Percentiles rank a stretch among this genome's conserved stretches.
These are phyloP conservation scores for Fusarium albidum DNA, from an alignment of 2,329 filamentous ascomycete species.

Conservation along the genomic window DNA sequence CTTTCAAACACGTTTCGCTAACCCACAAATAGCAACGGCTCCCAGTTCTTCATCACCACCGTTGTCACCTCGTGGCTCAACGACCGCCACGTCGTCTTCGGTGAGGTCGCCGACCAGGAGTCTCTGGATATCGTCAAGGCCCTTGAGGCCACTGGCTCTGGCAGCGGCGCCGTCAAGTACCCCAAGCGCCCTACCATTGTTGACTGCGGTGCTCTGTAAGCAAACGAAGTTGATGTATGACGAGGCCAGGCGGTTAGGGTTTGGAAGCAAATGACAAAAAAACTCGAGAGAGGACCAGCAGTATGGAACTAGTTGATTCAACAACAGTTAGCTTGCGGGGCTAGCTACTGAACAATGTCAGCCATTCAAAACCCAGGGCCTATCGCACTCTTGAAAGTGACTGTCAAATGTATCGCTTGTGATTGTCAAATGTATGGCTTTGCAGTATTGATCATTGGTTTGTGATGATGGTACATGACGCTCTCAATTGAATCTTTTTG, in stretches of 20 bases:
- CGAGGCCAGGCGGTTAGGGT: slow-evolving; percentile 18
- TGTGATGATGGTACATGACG: background rate
- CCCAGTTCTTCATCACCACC: slow-evolving; percentile 97
- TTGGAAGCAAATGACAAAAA: slow-evolving; percentile 32
- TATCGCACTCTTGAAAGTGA: background rate
- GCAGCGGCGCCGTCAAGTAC: slow-evolving; percentile 64
- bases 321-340: slow-evolving; percentile 23
- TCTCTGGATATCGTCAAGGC: slow-evolving; percentile 65
- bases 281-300: slow-evolving; percentile 31
- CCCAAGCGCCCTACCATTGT: slow-evolving; percentile 66
- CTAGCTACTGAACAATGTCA: slow-evolving; percentile 32
- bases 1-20: background rate
- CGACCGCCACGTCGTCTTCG: slow-evolving; percentile 86
- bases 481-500: slow-evolving; percentile 1
- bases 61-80: slow-evolving; percentile 88
- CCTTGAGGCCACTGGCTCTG: slow-evolving; percentile 67
- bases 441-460: background rate
- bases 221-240: slow-evolving; percentile 8
- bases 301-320: slow-evolving; percentile 24
- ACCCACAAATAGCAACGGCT: slow-evolving; percentile 79
- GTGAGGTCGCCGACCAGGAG: slow-evolving; percentile 67
- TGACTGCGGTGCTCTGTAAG: slow-evolving; percentile 59
- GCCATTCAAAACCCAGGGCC: slow-evolving; percentile 25
- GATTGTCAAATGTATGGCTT: background rate
- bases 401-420: background rate